Evolutionary conservation across 2,329 filamentous ascomycete species (phyloP), one percentile per base, ranked within the genome.

Genomic region (Teratosphaeria nubilosa): DNA sequence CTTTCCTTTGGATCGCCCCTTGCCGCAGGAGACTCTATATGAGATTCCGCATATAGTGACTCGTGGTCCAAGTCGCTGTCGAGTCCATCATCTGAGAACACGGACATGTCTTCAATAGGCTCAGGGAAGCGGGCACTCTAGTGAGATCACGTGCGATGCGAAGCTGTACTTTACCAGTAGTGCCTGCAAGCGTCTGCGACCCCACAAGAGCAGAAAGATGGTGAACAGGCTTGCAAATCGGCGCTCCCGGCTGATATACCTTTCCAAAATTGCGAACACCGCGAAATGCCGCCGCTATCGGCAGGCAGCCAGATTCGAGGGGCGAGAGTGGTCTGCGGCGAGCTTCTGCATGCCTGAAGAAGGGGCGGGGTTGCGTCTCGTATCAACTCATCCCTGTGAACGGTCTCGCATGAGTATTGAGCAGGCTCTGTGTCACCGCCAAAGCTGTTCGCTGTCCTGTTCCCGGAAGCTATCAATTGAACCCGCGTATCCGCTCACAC

Each of bases 1-100:
- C 53, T 60, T 3, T 65, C 59, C 34, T 59, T 56, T 30, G 62
- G 60, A 52, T 60, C 56, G 5, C 56, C 30, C 53, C 63, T 60
- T n/a, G 58, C 64, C n/a, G 60, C 58, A 16, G 64, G 64, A n/a
- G 60, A 59, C 20, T 62, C 59, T 16, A 50, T 50, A 30, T 56
- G 53, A 6, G 60, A 59, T 20, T 61, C 58, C 2, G 50, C 54
- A 25, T 56, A 54, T 3, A 48, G 13, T 16, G 56, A 57, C 20
- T 54, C 56, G 11, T 32, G 25, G 22, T 57, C 55, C 20, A 48
- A 53, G 13, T 31, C 51, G 16, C 16, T n/a, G 16, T 30, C 51
- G 25, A 53, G 13, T n/a, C 20, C 51, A n/a, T 30, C 51, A 14
- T 53, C 51, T n/a, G 41, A 48, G 20, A 48, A 48, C 9, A 20